Evolutionary conservation across 129 eudicot species (phyloP).

Genomic region (carrot (Daucus carota)): DH1_v3.0 NC_030386.2:31729501-31730000

Average conservation of each 20-base stretch:
- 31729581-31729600: background rate
- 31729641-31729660: slow-evolving; percentile 89
- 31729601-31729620: slow-evolving; percentile 65
- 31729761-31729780: background rate
- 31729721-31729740: slow-evolving; percentile 34
- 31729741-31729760: background rate
- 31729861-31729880: background rate
- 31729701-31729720: slow-evolving; percentile 49
- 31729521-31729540: background rate
- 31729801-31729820: too few species aligned
- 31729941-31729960: background rate
- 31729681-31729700: slow-evolving; percentile 71
- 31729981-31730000: background rate
- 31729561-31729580: background rate
- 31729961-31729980: background rate
- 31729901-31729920: background rate
- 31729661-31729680: slow-evolving; percentile 55
- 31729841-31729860: background rate
- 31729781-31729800: too few species aligned
- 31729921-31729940: background rate
- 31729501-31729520: background rate
- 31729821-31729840: background rate
- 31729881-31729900: background rate
- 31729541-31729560: background rate
- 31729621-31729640: slow-evolving; percentile 80